Evolutionary conservation across 306 rosid species (phyloP).

Genomic region (Vigna unguiculata): DNA sequence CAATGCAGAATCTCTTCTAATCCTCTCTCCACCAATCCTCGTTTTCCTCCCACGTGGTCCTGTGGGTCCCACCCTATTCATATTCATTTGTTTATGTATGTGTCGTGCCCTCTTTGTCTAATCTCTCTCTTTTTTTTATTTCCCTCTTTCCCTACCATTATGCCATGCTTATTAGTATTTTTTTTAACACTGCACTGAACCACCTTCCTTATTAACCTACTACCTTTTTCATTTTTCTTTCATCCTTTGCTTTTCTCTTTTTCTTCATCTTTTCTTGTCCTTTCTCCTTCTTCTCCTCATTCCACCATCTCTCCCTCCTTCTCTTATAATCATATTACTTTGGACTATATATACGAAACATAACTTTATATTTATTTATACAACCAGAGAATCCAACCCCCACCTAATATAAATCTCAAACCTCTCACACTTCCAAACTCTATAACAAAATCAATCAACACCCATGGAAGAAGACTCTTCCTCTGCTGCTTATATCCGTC

Average conservation of each 20-base stretch:
- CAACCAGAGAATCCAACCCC: conserved; percentile 3
- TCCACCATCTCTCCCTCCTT: conserved; percentile 30
- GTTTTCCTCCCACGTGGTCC: conserved; percentile 81
- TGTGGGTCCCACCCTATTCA: conserved; percentile 52
- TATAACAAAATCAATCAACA: neutral
- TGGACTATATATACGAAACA: neutral
- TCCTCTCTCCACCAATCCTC: conserved; percentile 88
- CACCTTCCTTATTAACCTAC: conserved; percentile 43
- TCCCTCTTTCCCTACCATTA: neutral
- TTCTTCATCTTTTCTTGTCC: conserved; percentile 10
- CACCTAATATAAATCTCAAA: no score
- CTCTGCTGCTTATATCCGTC: conserved; percentile 83
- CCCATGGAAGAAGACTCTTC: conserved; percentile 68
- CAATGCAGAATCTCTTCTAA: conserved; percentile 67
- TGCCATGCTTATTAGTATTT: neutral
- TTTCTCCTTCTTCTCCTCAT: neutral
- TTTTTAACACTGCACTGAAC: neutral
- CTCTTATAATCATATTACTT: neutral
- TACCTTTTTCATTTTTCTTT: conserved; percentile 37
- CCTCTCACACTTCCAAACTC: no score
- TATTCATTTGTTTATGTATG: conserved; percentile 33
- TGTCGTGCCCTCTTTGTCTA: neutral
- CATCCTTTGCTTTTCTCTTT: neutral
- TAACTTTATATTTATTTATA: neutral
- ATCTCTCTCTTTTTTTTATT: neutral